Evolutionary conservation across 805 yeast species (phyloP).

Genomic region (Zygotorulaspora sp.): DNA sequence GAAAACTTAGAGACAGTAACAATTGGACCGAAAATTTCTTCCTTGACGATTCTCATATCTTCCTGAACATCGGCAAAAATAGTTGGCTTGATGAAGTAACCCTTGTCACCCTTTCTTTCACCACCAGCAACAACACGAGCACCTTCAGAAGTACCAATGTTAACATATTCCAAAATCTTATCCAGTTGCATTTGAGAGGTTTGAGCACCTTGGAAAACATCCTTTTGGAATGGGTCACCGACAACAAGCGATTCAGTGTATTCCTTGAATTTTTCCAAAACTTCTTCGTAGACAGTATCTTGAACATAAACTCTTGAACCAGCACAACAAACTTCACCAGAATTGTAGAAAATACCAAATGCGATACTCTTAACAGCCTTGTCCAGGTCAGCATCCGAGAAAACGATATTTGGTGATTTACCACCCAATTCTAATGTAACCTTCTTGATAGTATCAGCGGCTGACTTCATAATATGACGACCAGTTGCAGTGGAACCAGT

Average conservation of each 20-base stretch:
- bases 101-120: conserved; percentile 63
- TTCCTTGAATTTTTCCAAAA: conserved; percentile 52
- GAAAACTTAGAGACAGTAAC: conserved; percentile 69
- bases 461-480: conserved; percentile 63
- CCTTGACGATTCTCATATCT: conserved; percentile 70
- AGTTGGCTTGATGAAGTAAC: conserved; percentile 76
- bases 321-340: conserved; percentile 93
- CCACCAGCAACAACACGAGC: conserved; percentile 80
- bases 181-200: conserved; percentile 63
- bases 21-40: conserved; percentile 92
- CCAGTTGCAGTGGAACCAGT: conserved; percentile 88
- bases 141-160: conserved; percentile 61
- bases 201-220: conserved; percentile 70
- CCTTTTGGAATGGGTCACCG: conserved; percentile 75
- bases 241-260: conserved; percentile 52
- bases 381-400: conserved; percentile 66
- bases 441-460: conserved; percentile 72
- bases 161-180: conserved; percentile 59
- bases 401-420: conserved; percentile 81
- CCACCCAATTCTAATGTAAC: conserved; percentile 85
- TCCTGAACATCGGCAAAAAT: conserved; percentile 77
- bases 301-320: conserved; percentile 86
- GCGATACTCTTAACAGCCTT: conserved; percentile 63
- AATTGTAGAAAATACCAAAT: conserved; percentile 76
- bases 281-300: conserved; percentile 62